A percentile compares a stretch with the other conserved stretches of the same genome.
These are phyloP conservation scores for Myochromella boudieri DNA, from an alignment of 768 basidiomycete genomes.

Conservation along the genomic window DNA sequence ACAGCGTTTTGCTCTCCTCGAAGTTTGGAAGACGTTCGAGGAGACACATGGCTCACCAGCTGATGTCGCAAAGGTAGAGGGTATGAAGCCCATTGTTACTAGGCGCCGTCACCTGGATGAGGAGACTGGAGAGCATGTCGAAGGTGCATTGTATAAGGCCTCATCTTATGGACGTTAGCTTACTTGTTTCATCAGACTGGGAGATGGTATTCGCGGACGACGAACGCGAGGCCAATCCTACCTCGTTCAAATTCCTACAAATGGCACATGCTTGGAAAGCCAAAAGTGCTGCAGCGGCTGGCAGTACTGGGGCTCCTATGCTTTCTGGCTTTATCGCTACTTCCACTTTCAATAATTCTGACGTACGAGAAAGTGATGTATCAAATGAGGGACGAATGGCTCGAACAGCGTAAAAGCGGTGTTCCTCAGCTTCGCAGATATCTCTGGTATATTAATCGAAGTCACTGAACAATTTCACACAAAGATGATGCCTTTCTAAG, in stretches of 20 bases:
- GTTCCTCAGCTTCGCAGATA: too few species aligned
- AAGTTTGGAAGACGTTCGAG: conserved; percentile 96
- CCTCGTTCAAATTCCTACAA: conserved; percentile 93
- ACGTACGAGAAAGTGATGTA: conserved; percentile 11
- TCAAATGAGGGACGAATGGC: conserved; percentile 16
- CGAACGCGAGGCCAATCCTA: conserved; percentile 89
- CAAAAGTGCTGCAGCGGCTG: conserved; percentile 28
- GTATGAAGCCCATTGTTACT: conserved; percentile 90
- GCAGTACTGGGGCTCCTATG: conserved; percentile 29
- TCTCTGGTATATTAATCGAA: too few species aligned
- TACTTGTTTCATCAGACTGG: conserved; percentile 63
- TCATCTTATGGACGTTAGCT: conserved; percentile 4
- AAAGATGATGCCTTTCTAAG: too few species aligned
- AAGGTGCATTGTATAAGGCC: conserved; percentile 51
- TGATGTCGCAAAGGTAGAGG: conserved; percentile 80
- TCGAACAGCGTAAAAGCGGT: too few species aligned
- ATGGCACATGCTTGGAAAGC: conserved; percentile 92
- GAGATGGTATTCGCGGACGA: conserved; percentile 96
- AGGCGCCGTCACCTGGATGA: conserved; percentile 82
- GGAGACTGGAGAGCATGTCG: conserved; percentile 82
- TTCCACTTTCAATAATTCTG: conserved; percentile 1
- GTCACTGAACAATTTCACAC: too few species aligned
- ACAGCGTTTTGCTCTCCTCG: conserved; percentile 87
- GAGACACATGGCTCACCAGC: conserved; percentile 70
- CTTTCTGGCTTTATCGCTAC: conserved; percentile 53